Evolutionary conservation across 495 filamentous ascomycete genomes (phyloP), one percentile per base, ranked within the genome.

Genomic region (Neurospora tetraspora): DNA sequence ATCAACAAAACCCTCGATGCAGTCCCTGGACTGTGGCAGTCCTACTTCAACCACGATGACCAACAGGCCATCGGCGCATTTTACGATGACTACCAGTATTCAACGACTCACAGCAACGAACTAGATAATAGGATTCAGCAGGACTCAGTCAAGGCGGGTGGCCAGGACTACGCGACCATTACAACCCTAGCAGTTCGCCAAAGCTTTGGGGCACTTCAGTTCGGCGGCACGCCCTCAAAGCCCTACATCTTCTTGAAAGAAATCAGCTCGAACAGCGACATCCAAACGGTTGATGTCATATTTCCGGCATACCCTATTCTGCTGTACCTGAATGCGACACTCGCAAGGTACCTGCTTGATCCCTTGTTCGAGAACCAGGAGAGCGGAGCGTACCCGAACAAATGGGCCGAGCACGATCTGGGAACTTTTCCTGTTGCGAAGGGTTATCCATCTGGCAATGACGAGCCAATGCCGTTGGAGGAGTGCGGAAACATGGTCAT

Each of bases 401-500:
- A 84, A 20, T 96, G 93, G 79, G 90, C 93, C 1, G 93, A 97
- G 82, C 95, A 98, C 77, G 95, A 98, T 78, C 86, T 98, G 61
- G 95, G 95, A 5, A 91, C 93, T 73, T 98, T 96, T 82, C 95
- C 95, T 2, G 92, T 96, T 73, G 90, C 93, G n/a, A 94, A 91
- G 16, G 95, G 95, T 4, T 95, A 97, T 79, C 87, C 92, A 0
- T 89, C 91, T 61, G 95, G 94, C 23, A 83, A 87, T 6, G 93
- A 97, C 74, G 94, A 98, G 81, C 90, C 94, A 23, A 96, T 96
- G 93, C 95, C 95, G 0, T 88, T 98, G 31, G 95, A 98, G 78
- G 95, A 98, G 79, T 97, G 94, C 75, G 94, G 94, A 9, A 95
- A 98, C 76, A 97, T 98, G 85, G 85, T 98, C 68, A 96, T 97